Base-by-base conservation (phyloP, 352 stramenopile species). In the Globisporangium heterothallicum region DNA sequence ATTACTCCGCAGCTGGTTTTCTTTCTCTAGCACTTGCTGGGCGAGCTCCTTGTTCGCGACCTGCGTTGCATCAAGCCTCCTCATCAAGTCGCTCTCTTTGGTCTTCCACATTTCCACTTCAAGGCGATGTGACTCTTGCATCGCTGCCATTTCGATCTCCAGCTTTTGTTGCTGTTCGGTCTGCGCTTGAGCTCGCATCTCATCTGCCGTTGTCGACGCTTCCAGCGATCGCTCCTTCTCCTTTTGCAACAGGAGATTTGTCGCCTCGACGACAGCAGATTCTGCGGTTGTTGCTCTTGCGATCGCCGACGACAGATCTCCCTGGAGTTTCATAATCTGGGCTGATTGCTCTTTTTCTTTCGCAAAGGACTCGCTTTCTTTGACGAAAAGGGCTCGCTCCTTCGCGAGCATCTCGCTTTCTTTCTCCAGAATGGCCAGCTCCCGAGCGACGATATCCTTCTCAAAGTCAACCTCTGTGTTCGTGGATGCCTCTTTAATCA, bases 401-500 rank as follows among this genome's bases (percentile, higher is more conserved):
- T 51, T 70, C 12, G 65, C 56, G 14, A 78, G 32, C 21, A 78
- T 44, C 3, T 53, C 45, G 0, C 56, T 62, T 40, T 82, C 71
- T 54, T 54, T 62, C 42, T 71, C 51, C 0, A 55, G 35, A 8
- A 82, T 40, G 13, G 42, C 29, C 16, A 68, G 63, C 13, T 87
- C 75, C 24, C 74, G 72, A 6, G 58, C 52, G 0, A 82, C 34
- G 6, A 86, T 58, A 16, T 78, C 59, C 22, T 76, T 77, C 16
- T 85, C 74, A 9, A 74, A 44, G 52, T 84, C 66, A 3, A 76
- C 19, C 2, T 84, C 75, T 0, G 78, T 89, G 24, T 89, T 89
- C 2, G 74, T 87, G 16, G 64, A 54, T n/a, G 29, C 60, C 18
- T 89, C 78, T 43, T 38, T 38, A 16, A 38, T 38, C 7, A 50